Evolutionary conservation across 805 yeast species (phyloP), one percentile per base, ranked within the genome.

Genomic region (Candida corydali): DNA sequence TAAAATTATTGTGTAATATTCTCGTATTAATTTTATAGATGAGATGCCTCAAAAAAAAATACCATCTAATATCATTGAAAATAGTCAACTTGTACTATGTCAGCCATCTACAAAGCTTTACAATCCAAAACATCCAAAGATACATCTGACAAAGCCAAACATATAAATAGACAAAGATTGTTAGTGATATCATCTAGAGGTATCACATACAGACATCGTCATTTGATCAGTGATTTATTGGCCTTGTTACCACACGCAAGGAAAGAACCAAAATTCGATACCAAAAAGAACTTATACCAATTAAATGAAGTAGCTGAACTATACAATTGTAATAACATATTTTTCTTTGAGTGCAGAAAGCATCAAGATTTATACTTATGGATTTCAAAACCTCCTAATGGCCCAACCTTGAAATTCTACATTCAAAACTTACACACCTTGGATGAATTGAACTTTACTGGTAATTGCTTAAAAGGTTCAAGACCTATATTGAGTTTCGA

Each of bases 351-450:
- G 64, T 86, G 95, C 38, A 82, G 98, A 68, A 93, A 93, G 63
- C 97, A 91, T 64, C 85, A 80, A 61, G 98, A 93, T 65, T 76
- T 93, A 54, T 93, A 93, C 61, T 62, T 93, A 61, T 93, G 97
- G 96, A 61, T 93, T 45, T 78, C 96, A 23, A 91, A 93, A 63
- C 93, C 98, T 19, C 98, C 98, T 29, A 91, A 93, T 59, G 98
- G 98, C 1, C 98, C 98, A 41, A 91, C 97, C 17, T 68, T 86
- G 52, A 93, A 93, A 63, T 91, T 93, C 61, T 93, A 83, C 57
- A 75, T 93, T 41, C 96, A 91, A 65, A 93, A 93, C 63, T 72
- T 93, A 65, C 98, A 93, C 62, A 93, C 98, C 23, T 78, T 88
- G 71, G 96, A 89, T 55, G 98, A 93, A 63, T 71, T 93, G 45